Conservation (phyloP, 2,329 filamentous ascomycete species). For the Dryadomyces quercus-mongolicae region DNA sequence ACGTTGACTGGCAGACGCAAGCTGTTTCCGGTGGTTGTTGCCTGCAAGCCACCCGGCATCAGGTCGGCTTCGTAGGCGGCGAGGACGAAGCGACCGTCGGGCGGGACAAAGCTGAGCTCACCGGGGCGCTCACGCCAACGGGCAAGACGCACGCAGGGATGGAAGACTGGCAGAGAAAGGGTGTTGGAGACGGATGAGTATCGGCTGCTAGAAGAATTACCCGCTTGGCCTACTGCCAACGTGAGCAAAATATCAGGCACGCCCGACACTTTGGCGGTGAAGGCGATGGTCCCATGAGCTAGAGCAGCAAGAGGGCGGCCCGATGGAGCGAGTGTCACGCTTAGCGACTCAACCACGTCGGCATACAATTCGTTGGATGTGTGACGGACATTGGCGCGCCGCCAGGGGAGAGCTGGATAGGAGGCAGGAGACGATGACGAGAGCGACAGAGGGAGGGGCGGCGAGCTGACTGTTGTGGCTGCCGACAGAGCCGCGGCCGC, state of each 20-base stretch:
- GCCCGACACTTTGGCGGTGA: conserved; percentile 89
- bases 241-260: conserved; percentile 80
- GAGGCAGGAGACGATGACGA: conserved; percentile 27
- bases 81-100: conserved; percentile 85
- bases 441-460: neutral
- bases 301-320: conserved; percentile 78
- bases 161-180: conserved; percentile 84
- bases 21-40: conserved; percentile 23
- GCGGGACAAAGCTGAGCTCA: conserved; percentile 89
- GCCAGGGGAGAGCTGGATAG: conserved; percentile 61
- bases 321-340: conserved; percentile 80
- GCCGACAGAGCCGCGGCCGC: conserved; percentile 3
- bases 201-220: conserved; percentile 34
- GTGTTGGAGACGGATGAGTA: conserved; percentile 49
- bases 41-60: conserved; percentile 43
- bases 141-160: conserved; percentile 86
- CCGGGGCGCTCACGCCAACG: conserved; percentile 82
- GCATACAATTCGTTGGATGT: conserved; percentile 97
- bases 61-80: conserved; percentile 92
- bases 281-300: conserved; percentile 84
- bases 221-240: conserved; percentile 36
- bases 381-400: conserved; percentile 81
- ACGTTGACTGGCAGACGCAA: conserved; percentile 73
- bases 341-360: conserved; percentile 82
- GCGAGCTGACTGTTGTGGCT: neutral